A percentile compares a stretch with the other conserved stretches of the same genome.
These are phyloP conservation scores for Lathyrus sativus DNA, from an alignment of 306 rosid species.

Conservation along the genomic window DNA sequence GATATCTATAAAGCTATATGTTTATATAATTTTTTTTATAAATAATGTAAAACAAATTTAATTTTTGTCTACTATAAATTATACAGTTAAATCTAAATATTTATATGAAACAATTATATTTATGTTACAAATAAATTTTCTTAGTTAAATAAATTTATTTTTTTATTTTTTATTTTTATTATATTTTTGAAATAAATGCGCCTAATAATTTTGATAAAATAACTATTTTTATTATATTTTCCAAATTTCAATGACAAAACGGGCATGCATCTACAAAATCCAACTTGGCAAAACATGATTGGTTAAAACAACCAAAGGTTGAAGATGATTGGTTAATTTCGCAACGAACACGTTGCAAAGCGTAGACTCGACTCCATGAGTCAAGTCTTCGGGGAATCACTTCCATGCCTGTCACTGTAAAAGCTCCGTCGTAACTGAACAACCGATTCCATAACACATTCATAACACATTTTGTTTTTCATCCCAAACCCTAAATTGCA, in stretches of 20 bases:
- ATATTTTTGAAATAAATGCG: too few relatives aligned
- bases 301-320: conserved; percentile 38
- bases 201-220: too few relatives aligned
- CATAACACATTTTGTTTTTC: neutral
- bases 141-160: too few relatives aligned
- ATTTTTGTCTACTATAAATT: too few relatives aligned
- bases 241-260: neutral
- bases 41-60: too few relatives aligned
- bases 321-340: conserved; percentile 57
- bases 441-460: neutral
- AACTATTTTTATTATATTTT: too few relatives aligned
- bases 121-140: too few relatives aligned
- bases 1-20: too few relatives aligned
- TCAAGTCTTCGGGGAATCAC: conserved; percentile 40
- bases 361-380: conserved; percentile 34
- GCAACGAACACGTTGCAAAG: conserved; percentile 65
- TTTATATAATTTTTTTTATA: too few relatives aligned
- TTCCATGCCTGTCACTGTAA: conserved; percentile 33
- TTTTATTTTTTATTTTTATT: too few relatives aligned
- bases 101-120: too few relatives aligned
- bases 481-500: conserved; percentile 30
- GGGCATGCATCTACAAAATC: neutral
- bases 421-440: neutral
- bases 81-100: too few relatives aligned
- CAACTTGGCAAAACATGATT: conserved; percentile 47